A percentile compares a stretch with the other conserved stretches of the same genome.
phyloP scores from a whole-genome alignment of 2,329 filamentous ascomycete species.

The Tolypocladium sp. region DNA sequence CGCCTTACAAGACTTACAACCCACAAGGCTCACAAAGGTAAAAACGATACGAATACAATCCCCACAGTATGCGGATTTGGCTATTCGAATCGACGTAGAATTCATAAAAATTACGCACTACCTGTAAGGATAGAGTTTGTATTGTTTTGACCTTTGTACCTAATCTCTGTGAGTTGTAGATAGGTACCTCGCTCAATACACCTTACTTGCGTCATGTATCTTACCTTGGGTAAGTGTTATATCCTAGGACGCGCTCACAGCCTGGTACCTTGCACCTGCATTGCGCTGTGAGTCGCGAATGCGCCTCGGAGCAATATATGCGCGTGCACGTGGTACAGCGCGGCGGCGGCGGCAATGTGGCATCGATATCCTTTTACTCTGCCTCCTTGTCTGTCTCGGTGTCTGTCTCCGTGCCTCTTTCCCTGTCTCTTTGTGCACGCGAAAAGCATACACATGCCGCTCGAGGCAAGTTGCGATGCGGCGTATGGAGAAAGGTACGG shows the following conservation, averaged over 20 bases:
- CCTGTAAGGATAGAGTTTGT: neutral
- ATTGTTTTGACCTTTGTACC: neutral
- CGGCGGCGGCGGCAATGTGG: neutral
- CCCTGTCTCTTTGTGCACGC: no score
- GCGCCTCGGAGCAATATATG: neutral
- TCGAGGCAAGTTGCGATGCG: neutral
- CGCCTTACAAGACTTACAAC: neutral
- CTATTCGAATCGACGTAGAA: neutral
- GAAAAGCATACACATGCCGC: no score
- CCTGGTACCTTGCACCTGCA: neutral
- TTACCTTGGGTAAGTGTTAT: no score
- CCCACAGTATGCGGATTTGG: neutral
- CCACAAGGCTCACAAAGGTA: neutral
- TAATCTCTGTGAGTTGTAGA: no score
- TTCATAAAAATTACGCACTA: no score
- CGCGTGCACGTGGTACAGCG: neutral
- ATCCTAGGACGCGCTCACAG: no score
- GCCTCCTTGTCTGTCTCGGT: no score
- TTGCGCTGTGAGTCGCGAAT: neutral
- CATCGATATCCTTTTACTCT: neutral
- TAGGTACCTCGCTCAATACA: no score
- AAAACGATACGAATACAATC: neutral
- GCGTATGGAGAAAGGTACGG: no score
- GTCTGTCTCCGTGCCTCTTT: neutral
- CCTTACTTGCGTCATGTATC: neutral